Percentiles rank a stretch among this genome's conserved stretches.
Evolutionary conservation across 2,329 filamentous ascomycete species (phyloP).

Genomic region (Nemania sp.): DNA sequence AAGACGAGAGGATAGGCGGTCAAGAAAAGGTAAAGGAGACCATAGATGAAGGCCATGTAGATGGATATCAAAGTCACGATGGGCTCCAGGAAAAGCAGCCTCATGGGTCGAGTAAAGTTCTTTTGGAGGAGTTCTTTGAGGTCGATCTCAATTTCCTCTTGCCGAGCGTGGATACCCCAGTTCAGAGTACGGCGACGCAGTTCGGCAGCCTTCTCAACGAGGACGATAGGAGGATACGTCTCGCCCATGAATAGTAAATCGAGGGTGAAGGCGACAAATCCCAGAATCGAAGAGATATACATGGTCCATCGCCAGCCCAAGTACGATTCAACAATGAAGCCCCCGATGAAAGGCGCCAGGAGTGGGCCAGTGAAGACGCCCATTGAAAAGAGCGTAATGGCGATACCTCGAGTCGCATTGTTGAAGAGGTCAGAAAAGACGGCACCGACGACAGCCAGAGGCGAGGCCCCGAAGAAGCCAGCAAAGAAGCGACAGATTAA

Average conservation of each 20-base stretch:
- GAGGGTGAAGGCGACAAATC: slow-evolving; percentile 61
- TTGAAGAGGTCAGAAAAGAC: slow-evolving; percentile 75
- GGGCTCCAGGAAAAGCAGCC: slow-evolving; percentile 69
- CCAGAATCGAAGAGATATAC: slow-evolving; percentile 67
- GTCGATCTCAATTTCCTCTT: slow-evolving; percentile 72
- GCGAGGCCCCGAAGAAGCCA: slow-evolving; percentile 73
- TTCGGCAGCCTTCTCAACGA: slow-evolving; percentile 64
- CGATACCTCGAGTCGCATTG: slow-evolving; percentile 63
- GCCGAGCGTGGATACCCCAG: slow-evolving; percentile 73
- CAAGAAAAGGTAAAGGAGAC: slow-evolving; percentile 77
- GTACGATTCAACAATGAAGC: slow-evolving; percentile 65
- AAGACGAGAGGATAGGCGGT: slow-evolving; percentile 86
- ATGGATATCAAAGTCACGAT: slow-evolving; percentile 70
- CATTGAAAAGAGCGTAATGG: slow-evolving; percentile 63
- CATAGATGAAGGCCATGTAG: slow-evolving; percentile 78
- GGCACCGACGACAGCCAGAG: slow-evolving; percentile 70
- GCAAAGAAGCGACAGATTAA: slow-evolving; percentile 74
- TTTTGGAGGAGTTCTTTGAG: slow-evolving; percentile 65
- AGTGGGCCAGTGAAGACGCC: slow-evolving; percentile 70
- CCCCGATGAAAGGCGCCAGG: slow-evolving; percentile 70
- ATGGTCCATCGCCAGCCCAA: slow-evolving; percentile 77
- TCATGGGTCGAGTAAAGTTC: slow-evolving; percentile 69
- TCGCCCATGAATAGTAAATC: slow-evolving; percentile 68
- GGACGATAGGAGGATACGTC: slow-evolving; percentile 71
- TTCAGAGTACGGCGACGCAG: slow-evolving; percentile 67